Percentiles rank a stretch among this genome's conserved stretches.
phyloP scores from a whole-genome alignment of 73 alveolate species.

The Durusdinium trenchii region DNA sequence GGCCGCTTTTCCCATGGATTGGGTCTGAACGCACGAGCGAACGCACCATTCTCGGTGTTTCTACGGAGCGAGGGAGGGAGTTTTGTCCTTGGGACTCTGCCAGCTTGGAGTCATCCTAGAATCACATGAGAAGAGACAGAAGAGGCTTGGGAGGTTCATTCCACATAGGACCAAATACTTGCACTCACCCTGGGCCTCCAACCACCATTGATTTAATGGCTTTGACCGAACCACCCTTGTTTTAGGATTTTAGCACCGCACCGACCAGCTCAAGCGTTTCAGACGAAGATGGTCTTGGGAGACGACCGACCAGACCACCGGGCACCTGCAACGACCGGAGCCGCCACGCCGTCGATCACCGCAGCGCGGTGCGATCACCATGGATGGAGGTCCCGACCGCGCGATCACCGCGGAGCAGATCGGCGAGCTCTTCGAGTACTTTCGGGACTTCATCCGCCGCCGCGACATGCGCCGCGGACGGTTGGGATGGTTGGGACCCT shows the following conservation, averaged over 20 bases:
- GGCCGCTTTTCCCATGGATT: no score
- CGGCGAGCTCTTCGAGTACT: constrained; percentile 20
- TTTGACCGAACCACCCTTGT: background rate
- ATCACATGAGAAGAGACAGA: no score
- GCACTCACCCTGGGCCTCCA: no score
- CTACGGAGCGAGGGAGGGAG: no score
- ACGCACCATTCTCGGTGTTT: no score
- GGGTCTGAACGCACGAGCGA: no score
- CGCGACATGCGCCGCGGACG: constrained; percentile 30
- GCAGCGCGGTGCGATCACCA: background rate
- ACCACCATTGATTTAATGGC: background rate
- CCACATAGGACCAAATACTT: no score
- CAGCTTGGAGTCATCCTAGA: no score
- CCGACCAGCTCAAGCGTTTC: background rate
- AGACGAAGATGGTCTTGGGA: background rate
- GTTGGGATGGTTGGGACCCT: background rate
- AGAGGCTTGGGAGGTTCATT: no score
- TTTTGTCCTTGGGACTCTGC: no score
- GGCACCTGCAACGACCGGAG: background rate
- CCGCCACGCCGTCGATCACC: background rate
- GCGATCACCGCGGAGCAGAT: constrained; percentile 27
- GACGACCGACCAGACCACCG: no score
- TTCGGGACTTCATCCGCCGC: background rate
- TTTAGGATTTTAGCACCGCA: background rate
- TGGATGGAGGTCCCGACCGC: constrained; percentile 4